Base-by-base conservation (phyloP, 2,329 filamentous ascomycete genomes). In the Sporothrix euskadiensis region DNA sequence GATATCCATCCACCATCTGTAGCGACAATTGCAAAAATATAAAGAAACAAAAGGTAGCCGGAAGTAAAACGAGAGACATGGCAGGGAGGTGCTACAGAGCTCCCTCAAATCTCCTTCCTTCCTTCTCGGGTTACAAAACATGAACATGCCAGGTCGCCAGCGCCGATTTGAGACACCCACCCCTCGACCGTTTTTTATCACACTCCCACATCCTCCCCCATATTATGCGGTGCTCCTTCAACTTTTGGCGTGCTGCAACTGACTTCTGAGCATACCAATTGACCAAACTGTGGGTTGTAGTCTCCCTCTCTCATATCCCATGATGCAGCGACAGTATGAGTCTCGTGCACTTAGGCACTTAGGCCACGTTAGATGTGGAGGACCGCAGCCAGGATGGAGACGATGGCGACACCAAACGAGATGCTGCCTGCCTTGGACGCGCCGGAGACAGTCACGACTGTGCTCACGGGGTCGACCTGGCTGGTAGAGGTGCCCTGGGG, bases 331-430 rank as follows among this genome's bases (percentile, higher is more conserved):
- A 30, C 6, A 3, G 4, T 5, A 49, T 16, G 3, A 47, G 30
- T 30, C 44, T 14, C 12, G 61, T 47, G 61, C 12, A 14, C 39
- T 47, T n/a, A 4, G 30, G 9, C 6, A 14, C 14, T n/a, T n/a
- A 65, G 22, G 19, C 56, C 30, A 6, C n/a, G 19, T 65, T 65
- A 65, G 35, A 65, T 44, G 59, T 44, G n/a, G 47, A 69, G 57
- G 71, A 82, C 74, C 63, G 80, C 73, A 54, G 81, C 79, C 78
- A 81, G 79, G 69, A 82, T 75, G 63, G 77, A 77, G 14, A 80
- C 80, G 52, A 82, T 73, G 71, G 83, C 76, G 80, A 84, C 80
- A 75, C 83, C 76, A 52, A 79, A 76, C 74, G 80, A 82, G 56
- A 69, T 73, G 39, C 54, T 52, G 16, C 16, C 26, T 16, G 30